These are phyloP conservation scores for Chrysanthemum lavandulifolium DNA, from an alignment of 129 eudicot species.

Conservation along the genomic window DNA sequence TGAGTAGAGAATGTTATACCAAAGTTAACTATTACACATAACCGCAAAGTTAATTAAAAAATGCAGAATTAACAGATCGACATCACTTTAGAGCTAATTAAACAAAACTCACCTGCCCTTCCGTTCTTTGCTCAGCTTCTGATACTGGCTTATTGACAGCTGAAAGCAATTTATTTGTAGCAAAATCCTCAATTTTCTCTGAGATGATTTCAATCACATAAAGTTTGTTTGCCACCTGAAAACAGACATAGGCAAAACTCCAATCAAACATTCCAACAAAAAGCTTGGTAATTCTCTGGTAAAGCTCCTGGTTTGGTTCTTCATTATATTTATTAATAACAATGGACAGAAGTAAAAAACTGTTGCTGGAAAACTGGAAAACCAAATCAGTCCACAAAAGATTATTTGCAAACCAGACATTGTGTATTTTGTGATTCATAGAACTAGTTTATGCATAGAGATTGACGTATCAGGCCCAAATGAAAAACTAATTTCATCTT, in stretches of 20 bases:
- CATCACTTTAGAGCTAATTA: background rate
- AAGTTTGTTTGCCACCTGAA: constrained; percentile 91
- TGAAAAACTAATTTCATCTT: background rate
- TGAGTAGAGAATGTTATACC: background rate
- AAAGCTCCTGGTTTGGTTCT: background rate
- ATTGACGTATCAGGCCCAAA: no score
- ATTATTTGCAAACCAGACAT: background rate
- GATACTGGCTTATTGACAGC: constrained; percentile 51
- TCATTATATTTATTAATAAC: background rate
- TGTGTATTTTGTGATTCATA: background rate
- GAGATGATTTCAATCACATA: constrained; percentile 58
- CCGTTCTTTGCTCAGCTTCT: constrained; percentile 54
- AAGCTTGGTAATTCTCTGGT: background rate
- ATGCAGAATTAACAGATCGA: background rate
- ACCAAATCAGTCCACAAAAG: background rate
- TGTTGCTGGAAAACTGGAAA: background rate
- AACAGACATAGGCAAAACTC: constrained; percentile 20
- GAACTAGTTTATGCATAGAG: no score
- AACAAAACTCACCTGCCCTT: constrained; percentile 58
- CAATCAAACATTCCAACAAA: background rate
- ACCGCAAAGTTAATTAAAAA: background rate
- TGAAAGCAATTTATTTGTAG: constrained; percentile 69
- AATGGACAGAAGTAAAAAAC: background rate
- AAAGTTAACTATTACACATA: background rate
- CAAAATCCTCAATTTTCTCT: constrained; percentile 75